Evolutionary conservation across 2,329 filamentous ascomycete species (phyloP).

Genomic region (Penicillium sp.): DNA sequence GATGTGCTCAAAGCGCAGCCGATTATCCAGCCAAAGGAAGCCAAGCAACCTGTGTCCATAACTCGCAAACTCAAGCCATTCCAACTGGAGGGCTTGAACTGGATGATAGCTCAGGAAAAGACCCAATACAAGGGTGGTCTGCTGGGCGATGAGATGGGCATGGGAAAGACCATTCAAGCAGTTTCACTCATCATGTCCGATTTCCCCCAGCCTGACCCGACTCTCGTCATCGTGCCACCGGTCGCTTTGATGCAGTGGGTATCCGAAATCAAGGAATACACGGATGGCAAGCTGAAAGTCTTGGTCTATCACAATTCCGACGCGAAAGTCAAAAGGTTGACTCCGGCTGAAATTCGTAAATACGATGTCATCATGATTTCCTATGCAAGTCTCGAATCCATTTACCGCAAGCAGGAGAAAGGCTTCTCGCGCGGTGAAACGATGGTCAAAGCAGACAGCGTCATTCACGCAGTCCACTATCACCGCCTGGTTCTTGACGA

Average conservation of each 20-base stretch:
- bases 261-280: conserved; percentile 67
- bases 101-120: conserved; percentile 88
- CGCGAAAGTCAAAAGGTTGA: conserved; percentile 67
- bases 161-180: conserved; percentile 97
- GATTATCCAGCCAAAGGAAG: conserved; percentile 55
- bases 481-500: conserved; percentile 92
- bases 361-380: conserved; percentile 96
- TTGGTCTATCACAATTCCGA: conserved; percentile 86
- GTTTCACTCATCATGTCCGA: conserved; percentile 98
- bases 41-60: conserved; percentile 66
- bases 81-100: conserved; percentile 83
- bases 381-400: conserved; percentile 70
- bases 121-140: conserved; percentile 78
- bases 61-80: conserved; percentile 81
- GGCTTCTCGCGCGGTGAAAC: conserved; percentile 75
- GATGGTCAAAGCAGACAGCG: conserved; percentile 66
- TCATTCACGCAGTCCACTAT: conserved; percentile 77
- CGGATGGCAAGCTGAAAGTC: conserved; percentile 79
- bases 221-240: conserved; percentile 80
- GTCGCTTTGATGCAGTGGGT: conserved; percentile 96
- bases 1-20: conserved; percentile 59
- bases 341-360: conserved; percentile 63
- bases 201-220: conserved; percentile 72
- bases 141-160: conserved; percentile 94
- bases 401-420: conserved; percentile 84